Percentiles rank a stretch among this genome's conserved stretches.
Evolutionary conservation across 2,329 filamentous ascomycete genomes (phyloP).

Genomic region (Pseudopyricularia cyperi): DNA sequence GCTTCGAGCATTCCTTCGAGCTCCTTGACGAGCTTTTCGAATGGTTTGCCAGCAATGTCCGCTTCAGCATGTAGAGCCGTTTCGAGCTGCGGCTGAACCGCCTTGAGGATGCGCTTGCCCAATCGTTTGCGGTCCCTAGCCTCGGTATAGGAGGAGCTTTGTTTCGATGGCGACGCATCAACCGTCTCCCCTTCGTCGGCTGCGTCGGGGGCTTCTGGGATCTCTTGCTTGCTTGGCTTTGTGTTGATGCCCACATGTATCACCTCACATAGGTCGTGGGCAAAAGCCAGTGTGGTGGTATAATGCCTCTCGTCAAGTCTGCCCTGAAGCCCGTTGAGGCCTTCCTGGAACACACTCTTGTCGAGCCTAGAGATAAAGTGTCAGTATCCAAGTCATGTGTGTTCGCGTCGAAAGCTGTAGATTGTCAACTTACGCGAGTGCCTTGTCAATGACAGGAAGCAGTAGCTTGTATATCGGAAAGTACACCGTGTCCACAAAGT

Average conservation of each 20-base stretch:
- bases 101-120: slow-evolving; percentile 81
- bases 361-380: slow-evolving; percentile 39
- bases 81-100: slow-evolving; percentile 66
- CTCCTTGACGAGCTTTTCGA: slow-evolving; percentile 58
- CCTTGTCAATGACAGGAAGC: slow-evolving; percentile 66
- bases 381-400: neutral
- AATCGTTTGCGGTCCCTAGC: slow-evolving; percentile 70
- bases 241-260: slow-evolving; percentile 38
- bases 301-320: slow-evolving; percentile 44
- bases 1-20: slow-evolving; percentile 61
- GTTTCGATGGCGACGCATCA: slow-evolving; percentile 36
- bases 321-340: slow-evolving; percentile 33
- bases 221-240: neutral
- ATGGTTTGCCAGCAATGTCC: slow-evolving; percentile 59
- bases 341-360: slow-evolving; percentile 44
- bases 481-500: slow-evolving; percentile 79
- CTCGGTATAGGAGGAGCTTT: slow-evolving; percentile 41
- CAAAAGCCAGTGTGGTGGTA: slow-evolving; percentile 43
- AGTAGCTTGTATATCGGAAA: slow-evolving; percentile 75
- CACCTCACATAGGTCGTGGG: slow-evolving; percentile 40
- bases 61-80: slow-evolving; percentile 66
- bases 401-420: neutral
- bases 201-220: neutral
- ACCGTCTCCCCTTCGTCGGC: neutral
- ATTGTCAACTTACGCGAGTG: slow-evolving; percentile 54